Conservation (phyloP, 495 filamentous ascomycete species). For the Penicilliopsis zonata region DNA sequence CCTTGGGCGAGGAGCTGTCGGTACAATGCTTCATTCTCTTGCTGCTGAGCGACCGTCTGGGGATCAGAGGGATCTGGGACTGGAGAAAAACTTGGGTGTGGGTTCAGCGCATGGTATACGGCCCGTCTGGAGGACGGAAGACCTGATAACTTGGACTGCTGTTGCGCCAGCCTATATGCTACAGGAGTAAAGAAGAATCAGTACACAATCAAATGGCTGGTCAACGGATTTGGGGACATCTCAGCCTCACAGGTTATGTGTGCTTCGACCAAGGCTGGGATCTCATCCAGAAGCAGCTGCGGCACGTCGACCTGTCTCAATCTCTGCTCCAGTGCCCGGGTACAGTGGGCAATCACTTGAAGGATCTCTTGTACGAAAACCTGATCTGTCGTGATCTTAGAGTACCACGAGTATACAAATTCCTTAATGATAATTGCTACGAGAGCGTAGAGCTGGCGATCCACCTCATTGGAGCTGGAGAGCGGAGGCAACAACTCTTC, state of each 20-base stretch:
- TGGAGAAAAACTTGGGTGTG: constrained; percentile 68
- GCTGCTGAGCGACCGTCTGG: constrained; percentile 43
- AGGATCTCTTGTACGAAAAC: constrained; percentile 77
- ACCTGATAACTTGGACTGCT: constrained; percentile 34
- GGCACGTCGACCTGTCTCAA: constrained; percentile 72
- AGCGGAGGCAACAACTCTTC: constrained; percentile 80
- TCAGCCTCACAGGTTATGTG: constrained; percentile 63
- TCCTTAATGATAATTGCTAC: constrained; percentile 80
- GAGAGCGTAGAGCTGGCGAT: constrained; percentile 83
- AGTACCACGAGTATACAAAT: constrained; percentile 86
- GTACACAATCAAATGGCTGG: constrained; percentile 8
- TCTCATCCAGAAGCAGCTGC: constrained; percentile 74
- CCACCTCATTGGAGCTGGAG: constrained; percentile 84
- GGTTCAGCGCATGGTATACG: constrained; percentile 75
- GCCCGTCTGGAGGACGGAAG: constrained; percentile 33
- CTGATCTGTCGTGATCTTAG: constrained; percentile 80
- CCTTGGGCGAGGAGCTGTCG: constrained; percentile 71
- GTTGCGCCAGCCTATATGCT: constrained; percentile 44
- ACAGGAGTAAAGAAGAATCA: constrained; percentile 2
- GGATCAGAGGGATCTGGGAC: constrained; percentile 46
- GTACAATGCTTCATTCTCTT: constrained; percentile 66
- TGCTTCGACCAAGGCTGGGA: constrained; percentile 67
- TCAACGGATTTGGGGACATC: constrained; percentile 8
- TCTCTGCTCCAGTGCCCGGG: constrained; percentile 73
- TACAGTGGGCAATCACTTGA: constrained; percentile 81